A percentile compares a stretch with the other conserved stretches of the same genome.
Evolutionary conservation across 2,329 filamentous ascomycete genomes (phyloP).

Genomic region (Cordyceps cicadae): DNA sequence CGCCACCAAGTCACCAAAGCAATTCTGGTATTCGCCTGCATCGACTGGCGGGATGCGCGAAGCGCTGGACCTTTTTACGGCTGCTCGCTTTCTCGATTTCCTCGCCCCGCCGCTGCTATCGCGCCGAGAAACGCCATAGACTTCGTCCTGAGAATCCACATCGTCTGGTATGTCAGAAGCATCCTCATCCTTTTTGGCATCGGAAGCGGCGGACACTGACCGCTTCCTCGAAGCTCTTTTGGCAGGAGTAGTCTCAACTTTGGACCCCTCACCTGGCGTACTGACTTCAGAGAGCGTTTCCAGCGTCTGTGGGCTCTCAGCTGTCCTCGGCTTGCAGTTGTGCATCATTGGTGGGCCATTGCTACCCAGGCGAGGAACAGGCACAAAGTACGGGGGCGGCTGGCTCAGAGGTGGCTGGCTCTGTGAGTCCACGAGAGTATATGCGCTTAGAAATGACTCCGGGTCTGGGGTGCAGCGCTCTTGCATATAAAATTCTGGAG

Average conservation of each 20-base stretch:
- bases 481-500: slow-evolving; percentile 30
- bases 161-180: background rate
- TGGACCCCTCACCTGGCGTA: background rate
- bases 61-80: slow-evolving; percentile 3
- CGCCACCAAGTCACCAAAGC: slow-evolving; percentile 24
- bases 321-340: slow-evolving; percentile 15
- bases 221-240: background rate
- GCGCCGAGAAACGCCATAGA: background rate
- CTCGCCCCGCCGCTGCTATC: background rate
- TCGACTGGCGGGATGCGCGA: slow-evolving; percentile 14
- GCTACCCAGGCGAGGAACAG: slow-evolving; percentile 20
- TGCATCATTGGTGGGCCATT: slow-evolving; percentile 22
- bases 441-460: slow-evolving; percentile 29
- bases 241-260: background rate
- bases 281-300: slow-evolving; percentile 2
- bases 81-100: slow-evolving; percentile 1
- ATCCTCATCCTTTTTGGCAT: background rate
- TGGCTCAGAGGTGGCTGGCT: slow-evolving; percentile 15
- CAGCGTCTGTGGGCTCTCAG: background rate
- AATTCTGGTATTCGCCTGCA: slow-evolving; percentile 27
- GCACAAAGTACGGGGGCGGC: slow-evolving; percentile 21
- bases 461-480: slow-evolving; percentile 30
- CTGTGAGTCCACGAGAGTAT: slow-evolving; percentile 26
- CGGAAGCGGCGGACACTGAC: background rate
- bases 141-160: background rate